Conservation (phyloP, 73 alveolate genomes). For the Tetrahymena malaccensis region DNA sequence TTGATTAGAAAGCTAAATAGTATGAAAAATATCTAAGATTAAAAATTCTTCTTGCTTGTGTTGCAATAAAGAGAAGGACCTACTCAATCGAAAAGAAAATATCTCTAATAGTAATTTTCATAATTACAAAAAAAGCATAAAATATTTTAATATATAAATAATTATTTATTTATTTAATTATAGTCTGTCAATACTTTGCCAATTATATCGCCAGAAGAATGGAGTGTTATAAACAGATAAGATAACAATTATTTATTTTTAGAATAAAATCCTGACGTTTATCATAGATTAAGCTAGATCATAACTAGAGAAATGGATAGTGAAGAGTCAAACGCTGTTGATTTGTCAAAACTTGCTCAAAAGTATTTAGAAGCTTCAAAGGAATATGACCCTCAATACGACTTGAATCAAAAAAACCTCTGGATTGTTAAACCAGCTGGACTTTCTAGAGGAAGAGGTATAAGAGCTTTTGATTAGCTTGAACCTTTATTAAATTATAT, state of each 20-base stretch:
- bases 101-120: neutral
- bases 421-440: slow-evolving; percentile 96
- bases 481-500: slow-evolving; percentile 76
- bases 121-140: no score
- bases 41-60: neutral
- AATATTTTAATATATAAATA: neutral
- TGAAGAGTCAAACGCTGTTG: neutral
- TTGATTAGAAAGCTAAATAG: neutral
- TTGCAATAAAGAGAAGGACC: neutral
- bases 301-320: neutral
- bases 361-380: neutral
- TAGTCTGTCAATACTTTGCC: neutral
- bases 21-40: neutral
- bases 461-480: slow-evolving; percentile 59
- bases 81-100: neutral
- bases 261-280: neutral
- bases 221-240: slow-evolving; percentile 4
- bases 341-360: neutral
- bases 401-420: slow-evolving; percentile 65
- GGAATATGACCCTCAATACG: slow-evolving; percentile 44
- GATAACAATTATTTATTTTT: neutral
- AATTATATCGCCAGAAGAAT: slow-evolving; percentile 9
- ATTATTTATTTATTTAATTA: no score
- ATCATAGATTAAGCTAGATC: neutral
- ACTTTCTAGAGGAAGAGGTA: slow-evolving; percentile 89